Evolutionary conservation across 2,329 filamentous ascomycete species (phyloP), one percentile per base, ranked within the genome.

Genomic region (Alternaria panax): DNA sequence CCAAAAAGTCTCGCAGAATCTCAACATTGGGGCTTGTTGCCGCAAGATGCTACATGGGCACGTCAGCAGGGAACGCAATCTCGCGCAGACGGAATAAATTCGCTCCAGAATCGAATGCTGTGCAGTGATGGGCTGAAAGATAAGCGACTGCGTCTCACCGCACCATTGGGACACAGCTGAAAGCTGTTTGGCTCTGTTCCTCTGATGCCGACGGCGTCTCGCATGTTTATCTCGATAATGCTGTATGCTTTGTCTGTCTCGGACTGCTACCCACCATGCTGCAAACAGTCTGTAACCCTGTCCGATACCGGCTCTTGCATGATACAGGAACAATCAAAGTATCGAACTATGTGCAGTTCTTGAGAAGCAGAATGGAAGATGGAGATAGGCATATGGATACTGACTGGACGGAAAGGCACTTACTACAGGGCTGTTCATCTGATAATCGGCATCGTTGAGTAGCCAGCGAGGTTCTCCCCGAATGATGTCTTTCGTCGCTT

Each of bases 371-470:
- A 43, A 66, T 64, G 57, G 62, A 47, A 24, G 51, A 34, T 42
- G 55, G 30, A 68, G 67, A 74, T 73, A 72, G 67, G 60, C 46
- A 42, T 60, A 56, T 56, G 51, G 45, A 59, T 55, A 63, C 65
- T 69, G 68, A 73, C 59, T 65, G 61, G 59, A 68, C 58, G 57
- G 54, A 62, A 54, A 52, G 63, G 50, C 32, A 80, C 80, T 78
- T 74, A 81, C 80, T 68, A 82, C 68, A 38, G 80, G 80, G 36
- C 92, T 94, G 79, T 94, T 95, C 46, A 92, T 91, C 20, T 90
- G 90, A 74, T 94, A 94, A 79, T 95, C 92, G 28, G 87, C 86
- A 63, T 89, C 88, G 71, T 91, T 91, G 43, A 95, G 83, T 20
- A 95, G 82, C 79, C 85, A 86, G 57, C 85, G 80, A 62, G 88